Evolutionary conservation across 2,329 filamentous ascomycete species (phyloP).

Genomic region (Fonsecaea monophora): DNA sequence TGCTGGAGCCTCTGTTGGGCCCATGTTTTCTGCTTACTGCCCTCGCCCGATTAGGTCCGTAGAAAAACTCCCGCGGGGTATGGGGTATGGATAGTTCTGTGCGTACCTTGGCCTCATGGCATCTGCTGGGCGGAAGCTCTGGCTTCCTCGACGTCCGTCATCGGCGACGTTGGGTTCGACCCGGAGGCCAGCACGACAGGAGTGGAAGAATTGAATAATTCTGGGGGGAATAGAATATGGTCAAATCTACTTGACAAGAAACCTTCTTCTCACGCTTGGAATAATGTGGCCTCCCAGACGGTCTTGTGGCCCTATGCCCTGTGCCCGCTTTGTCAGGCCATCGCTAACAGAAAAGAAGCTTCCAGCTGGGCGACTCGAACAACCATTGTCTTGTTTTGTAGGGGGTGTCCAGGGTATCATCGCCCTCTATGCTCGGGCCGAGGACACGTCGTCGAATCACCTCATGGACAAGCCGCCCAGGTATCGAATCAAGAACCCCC

Average conservation of each 20-base stretch:
- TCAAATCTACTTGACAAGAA: neutral
- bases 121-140: conserved; percentile 1
- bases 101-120: neutral
- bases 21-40: conserved; percentile 1
- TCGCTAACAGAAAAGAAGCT: neutral
- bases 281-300: neutral
- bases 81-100: neutral
- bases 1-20: conserved; percentile 9
- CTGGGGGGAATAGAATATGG: neutral
- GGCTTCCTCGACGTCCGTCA: neutral
- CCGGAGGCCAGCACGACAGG: neutral
- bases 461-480: neutral
- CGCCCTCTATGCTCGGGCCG: neutral
- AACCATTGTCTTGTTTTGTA: neutral
- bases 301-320: neutral
- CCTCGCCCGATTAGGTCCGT: neutral
- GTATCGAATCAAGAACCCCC: neutral
- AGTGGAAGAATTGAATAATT: neutral
- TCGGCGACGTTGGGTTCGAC: neutral
- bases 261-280: neutral
- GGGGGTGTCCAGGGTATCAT: neutral
- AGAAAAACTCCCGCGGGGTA: neutral
- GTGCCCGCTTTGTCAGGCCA: neutral
- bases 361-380: neutral
- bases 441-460: neutral